Evolutionary conservation across 192 early-diverging fungal genomes (phyloP).

Genomic region (Martensiomyces pterosporus): DNA sequence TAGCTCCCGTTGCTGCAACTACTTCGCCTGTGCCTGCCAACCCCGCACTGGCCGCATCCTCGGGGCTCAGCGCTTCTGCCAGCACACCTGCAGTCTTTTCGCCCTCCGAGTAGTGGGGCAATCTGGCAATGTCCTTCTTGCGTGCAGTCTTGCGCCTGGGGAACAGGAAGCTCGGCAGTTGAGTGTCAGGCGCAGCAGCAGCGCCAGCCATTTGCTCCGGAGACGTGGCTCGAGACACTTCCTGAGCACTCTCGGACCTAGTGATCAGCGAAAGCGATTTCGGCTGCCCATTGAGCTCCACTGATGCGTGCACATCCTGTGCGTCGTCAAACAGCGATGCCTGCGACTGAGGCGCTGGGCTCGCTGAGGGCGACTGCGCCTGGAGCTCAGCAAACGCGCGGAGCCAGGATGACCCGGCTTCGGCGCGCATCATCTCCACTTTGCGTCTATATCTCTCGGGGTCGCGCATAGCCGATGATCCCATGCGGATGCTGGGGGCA

Average conservation of each 20-base stretch:
- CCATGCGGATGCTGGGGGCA: conserved; percentile 21
- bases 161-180: conserved; percentile 44
- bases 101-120: conserved; percentile 27
- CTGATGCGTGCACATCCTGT: neutral
- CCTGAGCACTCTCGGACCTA: too few relatives aligned
- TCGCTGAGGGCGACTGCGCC: conserved; percentile 13
- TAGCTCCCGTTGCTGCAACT: neutral
- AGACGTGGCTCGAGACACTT: too few relatives aligned
- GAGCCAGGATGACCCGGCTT: conserved; percentile 47
- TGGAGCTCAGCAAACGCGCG: conserved; percentile 50
- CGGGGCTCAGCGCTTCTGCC: neutral
- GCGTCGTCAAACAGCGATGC: neutral
- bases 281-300: too few relatives aligned
- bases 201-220: neutral
- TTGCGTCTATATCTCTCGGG: conserved; percentile 45
- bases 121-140: conserved; percentile 21
- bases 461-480: conserved; percentile 15
- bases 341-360: conserved; percentile 1
- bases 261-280: too few relatives aligned
- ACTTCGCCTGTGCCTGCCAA: neutral
- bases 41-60: conserved; percentile 1
- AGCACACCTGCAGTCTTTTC: conserved; percentile 2
- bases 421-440: conserved; percentile 51
- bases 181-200: conserved; percentile 6
- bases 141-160: conserved; percentile 25